Conservation (phyloP, 352 stramenopile species). For the Achlya hypogyna region DNA sequence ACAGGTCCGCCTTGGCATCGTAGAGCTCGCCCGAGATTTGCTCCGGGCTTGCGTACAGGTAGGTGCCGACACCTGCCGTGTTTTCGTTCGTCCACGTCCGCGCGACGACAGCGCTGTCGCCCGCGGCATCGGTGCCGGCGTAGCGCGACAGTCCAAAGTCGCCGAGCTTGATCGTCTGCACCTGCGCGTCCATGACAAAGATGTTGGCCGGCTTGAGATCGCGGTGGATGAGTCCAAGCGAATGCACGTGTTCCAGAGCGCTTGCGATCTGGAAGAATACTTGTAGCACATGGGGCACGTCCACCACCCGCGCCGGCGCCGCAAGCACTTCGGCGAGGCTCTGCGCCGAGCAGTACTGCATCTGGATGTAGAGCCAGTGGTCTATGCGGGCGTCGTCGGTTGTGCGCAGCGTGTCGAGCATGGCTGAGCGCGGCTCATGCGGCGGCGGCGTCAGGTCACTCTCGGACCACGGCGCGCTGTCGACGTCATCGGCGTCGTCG, state of each 20-base stretch:
- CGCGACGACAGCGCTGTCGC: constrained; percentile 28
- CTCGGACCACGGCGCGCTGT: constrained; percentile 37
- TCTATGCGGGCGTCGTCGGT: constrained; percentile 27
- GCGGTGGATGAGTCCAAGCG: constrained; percentile 83
- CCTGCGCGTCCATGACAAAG: constrained; percentile 79
- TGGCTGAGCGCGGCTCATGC: constrained; percentile 4
- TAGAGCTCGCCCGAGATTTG: constrained; percentile 87
- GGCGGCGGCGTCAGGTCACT: constrained; percentile 1
- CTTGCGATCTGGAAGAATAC: constrained; percentile 85
- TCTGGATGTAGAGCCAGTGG: constrained; percentile 89
- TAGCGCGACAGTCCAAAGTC: constrained; percentile 86
- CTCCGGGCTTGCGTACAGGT: constrained; percentile 85
- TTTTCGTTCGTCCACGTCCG: constrained; percentile 76
- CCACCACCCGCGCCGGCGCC: constrained; percentile 53
- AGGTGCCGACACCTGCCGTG: constrained; percentile 83
- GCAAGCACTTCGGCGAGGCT: constrained; percentile 81
- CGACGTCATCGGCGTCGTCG: constrained; percentile 33
- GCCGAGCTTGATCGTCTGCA: constrained; percentile 82
- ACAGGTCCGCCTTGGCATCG: constrained; percentile 87
- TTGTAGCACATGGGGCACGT: constrained; percentile 69
- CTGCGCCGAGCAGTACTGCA: constrained; percentile 83
- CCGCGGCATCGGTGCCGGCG: constrained; percentile 24
- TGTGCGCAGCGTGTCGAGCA: background rate
- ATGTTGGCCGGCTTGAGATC: constrained; percentile 90
- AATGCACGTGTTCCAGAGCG: constrained; percentile 86